These are phyloP conservation scores for Myxozyma geophila DNA, from an alignment of 805 yeast species.

Conservation along the genomic window DNA sequence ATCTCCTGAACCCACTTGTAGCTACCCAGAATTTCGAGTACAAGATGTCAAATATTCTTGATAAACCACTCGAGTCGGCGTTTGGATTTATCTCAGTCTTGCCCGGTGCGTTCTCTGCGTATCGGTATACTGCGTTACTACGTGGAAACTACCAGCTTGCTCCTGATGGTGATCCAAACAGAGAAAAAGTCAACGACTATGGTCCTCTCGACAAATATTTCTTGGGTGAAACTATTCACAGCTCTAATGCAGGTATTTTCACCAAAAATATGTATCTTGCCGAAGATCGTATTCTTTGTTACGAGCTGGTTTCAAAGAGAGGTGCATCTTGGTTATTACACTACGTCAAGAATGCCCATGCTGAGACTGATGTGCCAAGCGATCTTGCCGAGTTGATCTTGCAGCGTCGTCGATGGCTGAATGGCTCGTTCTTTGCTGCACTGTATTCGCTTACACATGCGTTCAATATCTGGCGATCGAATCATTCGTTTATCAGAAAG, in stretches of 20 bases:
- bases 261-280: conserved; percentile 96
- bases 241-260: conserved; percentile 75
- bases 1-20: conserved; percentile 65
- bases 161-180: background rate
- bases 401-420: conserved; percentile 97
- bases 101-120: conserved; percentile 97
- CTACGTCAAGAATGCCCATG: conserved; percentile 85
- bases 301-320: conserved; percentile 88
- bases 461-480: conserved; percentile 84
- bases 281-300: conserved; percentile 93
- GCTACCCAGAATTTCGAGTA: conserved; percentile 71
- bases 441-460: conserved; percentile 84
- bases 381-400: conserved; percentile 69
- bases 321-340: conserved; percentile 74
- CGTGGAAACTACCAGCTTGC: background rate
- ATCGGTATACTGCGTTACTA: conserved; percentile 69
- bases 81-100: conserved; percentile 94
- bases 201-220: conserved; percentile 88
- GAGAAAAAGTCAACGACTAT: conserved; percentile 59
- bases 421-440: conserved; percentile 98
- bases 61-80: conserved; percentile 92
- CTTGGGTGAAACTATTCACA: conserved; percentile 84
- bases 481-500: conserved; percentile 81
- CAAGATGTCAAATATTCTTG: conserved; percentile 75
- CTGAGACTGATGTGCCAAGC: conserved; percentile 96